phyloP scores from a whole-genome alignment of 805 yeast genomes.

The Candida sphagnicola region DNA sequence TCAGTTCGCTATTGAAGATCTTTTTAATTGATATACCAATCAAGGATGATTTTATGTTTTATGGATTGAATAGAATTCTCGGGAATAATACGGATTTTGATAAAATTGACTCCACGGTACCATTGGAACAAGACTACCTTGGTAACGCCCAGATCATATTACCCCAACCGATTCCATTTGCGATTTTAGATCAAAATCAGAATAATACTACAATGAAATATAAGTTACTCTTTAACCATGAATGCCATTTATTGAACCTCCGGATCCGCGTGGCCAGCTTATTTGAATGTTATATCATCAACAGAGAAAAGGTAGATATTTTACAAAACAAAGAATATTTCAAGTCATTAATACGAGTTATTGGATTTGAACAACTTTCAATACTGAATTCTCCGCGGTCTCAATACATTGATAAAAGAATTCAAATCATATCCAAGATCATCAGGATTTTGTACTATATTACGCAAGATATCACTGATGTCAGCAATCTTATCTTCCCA shows the following conservation, averaged over 20 bases:
- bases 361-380: slow-evolving; percentile 47
- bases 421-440: slow-evolving; percentile 37
- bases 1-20: slow-evolving; percentile 31
- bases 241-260: slow-evolving; percentile 38
- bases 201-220: slow-evolving; percentile 4
- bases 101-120: slow-evolving; percentile 41
- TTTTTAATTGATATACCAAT: slow-evolving; percentile 40
- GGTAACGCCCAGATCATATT: slow-evolving; percentile 17
- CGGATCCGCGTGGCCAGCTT: slow-evolving; percentile 44
- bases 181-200: slow-evolving; percentile 8
- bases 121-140: slow-evolving; percentile 20
- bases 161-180: slow-evolving; percentile 27
- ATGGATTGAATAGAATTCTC: slow-evolving; percentile 50
- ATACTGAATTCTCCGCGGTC: slow-evolving; percentile 45
- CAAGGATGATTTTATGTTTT: slow-evolving; percentile 40
- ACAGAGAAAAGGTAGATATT: slow-evolving; percentile 19
- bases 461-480: slow-evolving; percentile 27
- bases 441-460: slow-evolving; percentile 38
- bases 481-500: slow-evolving; percentile 32
- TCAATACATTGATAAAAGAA: slow-evolving; percentile 28
- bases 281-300: slow-evolving; percentile 43
- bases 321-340: slow-evolving; percentile 36
- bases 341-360: slow-evolving; percentile 36
- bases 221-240: slow-evolving; percentile 27
- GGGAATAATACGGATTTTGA: slow-evolving; percentile 48